phyloP scores from a whole-genome alignment of 1,139 yeast species.

The Debaryomyces singareniensis region DNA sequence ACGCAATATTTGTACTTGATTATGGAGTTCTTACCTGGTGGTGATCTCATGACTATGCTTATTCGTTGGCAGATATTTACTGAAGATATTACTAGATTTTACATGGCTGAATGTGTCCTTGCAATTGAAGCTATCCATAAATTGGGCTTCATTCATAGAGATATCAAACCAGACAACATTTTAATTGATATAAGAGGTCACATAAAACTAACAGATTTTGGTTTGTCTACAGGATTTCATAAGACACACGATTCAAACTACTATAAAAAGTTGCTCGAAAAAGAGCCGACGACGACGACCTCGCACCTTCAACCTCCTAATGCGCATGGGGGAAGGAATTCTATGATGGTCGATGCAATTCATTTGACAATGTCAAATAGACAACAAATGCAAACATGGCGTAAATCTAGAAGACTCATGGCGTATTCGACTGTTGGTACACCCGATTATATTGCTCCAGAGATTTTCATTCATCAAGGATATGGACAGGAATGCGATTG shows the following conservation, averaged over 20 bases:
- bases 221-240: constrained; percentile 81
- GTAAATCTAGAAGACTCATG: constrained; percentile 92
- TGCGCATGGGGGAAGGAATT: constrained; percentile 42
- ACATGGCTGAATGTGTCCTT: constrained; percentile 82
- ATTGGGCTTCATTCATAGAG: constrained; percentile 74
- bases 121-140: constrained; percentile 82
- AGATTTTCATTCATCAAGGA: constrained; percentile 92
- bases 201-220: constrained; percentile 73
- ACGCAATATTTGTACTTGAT: constrained; percentile 67
- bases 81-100: constrained; percentile 76
- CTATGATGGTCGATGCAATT: constrained; percentile 91
- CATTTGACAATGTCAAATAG: constrained; percentile 93
- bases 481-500: constrained; percentile 99
- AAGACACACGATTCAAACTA: constrained; percentile 79
- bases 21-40: constrained; percentile 84
- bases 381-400: constrained; percentile 98
- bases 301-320: constrained; percentile 13
- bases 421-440: constrained; percentile 99
- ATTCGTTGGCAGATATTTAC: constrained; percentile 84
- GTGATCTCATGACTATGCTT: constrained; percentile 82
- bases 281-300: constrained; percentile 36
- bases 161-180: constrained; percentile 74
- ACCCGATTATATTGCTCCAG: constrained; percentile 98
- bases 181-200: constrained; percentile 77
- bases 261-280: constrained; percentile 64